Percentiles rank a stretch among this genome's conserved stretches.
These are phyloP conservation scores for Spironucleus salmonicida DNA, from an alignment of 208 protist species.

Conservation along the genomic window DNA sequence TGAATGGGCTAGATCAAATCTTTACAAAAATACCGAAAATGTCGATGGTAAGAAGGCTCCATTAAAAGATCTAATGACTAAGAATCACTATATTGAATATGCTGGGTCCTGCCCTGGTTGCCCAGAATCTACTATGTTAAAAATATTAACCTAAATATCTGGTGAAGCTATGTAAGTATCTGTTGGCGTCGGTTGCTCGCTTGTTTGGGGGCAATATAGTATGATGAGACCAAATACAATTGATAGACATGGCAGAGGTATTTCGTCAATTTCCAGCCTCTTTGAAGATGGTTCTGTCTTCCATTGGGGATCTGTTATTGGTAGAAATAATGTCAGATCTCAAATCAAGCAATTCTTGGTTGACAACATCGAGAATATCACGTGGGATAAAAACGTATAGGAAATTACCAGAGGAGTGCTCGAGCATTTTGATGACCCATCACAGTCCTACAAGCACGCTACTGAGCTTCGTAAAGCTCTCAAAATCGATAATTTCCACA, in stretches of 20 bases:
- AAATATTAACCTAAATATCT: constrained; percentile 56
- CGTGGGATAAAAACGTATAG: not conserved
- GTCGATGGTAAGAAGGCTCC: not conserved
- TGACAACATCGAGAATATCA: constrained; percentile 9
- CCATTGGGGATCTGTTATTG: constrained; percentile 25
- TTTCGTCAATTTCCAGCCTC: constrained; percentile 12
- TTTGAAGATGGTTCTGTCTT: constrained; percentile 42
- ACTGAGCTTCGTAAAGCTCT: not conserved
- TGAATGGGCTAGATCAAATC: constrained; percentile 18
- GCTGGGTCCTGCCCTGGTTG: constrained; percentile 40
- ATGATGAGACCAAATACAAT: not conserved
- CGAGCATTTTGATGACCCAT: not conserved
- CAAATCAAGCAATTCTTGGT: not conserved
- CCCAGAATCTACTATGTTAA: constrained; percentile 50
- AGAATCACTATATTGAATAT: constrained; percentile 34
- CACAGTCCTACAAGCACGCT: not conserved
- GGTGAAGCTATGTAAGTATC: constrained; percentile 54
- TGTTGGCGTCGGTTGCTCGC: constrained; percentile 53
- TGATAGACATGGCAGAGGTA: constrained; percentile 22
- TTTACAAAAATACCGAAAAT: not conserved
- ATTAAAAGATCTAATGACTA: not conserved
- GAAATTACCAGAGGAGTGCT: not conserved
- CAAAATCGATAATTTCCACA: not conserved
- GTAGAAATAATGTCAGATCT: not conserved
- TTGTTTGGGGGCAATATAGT: constrained; percentile 31